Conservation (phyloP, 2,329 filamentous ascomycete species). For the Epichloe sp. region DNA sequence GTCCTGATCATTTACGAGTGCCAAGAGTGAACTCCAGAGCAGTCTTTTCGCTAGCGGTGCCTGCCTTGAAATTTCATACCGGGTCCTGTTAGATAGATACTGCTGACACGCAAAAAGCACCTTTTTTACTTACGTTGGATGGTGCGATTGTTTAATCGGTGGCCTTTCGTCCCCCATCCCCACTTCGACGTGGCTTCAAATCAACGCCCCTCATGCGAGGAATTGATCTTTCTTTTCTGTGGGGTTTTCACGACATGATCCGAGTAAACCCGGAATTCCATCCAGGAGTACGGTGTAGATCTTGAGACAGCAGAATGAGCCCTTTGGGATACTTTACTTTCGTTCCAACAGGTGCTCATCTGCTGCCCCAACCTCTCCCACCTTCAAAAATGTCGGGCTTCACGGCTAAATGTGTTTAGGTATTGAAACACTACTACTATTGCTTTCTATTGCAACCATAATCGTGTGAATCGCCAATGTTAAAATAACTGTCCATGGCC, state of each 20-base stretch:
- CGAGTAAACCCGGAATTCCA: neutral
- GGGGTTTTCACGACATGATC: neutral
- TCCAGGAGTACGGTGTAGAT: neutral
- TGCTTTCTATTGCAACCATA: neutral
- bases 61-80: slow-evolving; percentile 52
- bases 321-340: neutral
- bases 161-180: neutral
- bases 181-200: neutral
- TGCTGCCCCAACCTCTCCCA: neutral
- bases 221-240: neutral
- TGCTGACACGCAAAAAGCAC: slow-evolving; percentile 51
- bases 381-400: slow-evolving; percentile 1
- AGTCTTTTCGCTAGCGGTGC: slow-evolving; percentile 98
- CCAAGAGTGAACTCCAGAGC: slow-evolving; percentile 59
- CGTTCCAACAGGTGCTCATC: neutral
- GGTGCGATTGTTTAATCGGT: neutral
- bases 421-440: slow-evolving; percentile 1
- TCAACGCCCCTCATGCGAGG: neutral
- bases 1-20: slow-evolving; percentile 86
- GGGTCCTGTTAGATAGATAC: slow-evolving; percentile 95
- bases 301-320: neutral
- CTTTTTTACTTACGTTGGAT: neutral
- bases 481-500: neutral
- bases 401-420: slow-evolving; percentile 10
- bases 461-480: slow-evolving; percentile 4